A percentile compares a stretch with the other conserved stretches of the same genome.
These are phyloP conservation scores for Entophlyctis helioformis DNA, from an alignment of 192 early-diverging fungal species.

Conservation along the genomic window DNA sequence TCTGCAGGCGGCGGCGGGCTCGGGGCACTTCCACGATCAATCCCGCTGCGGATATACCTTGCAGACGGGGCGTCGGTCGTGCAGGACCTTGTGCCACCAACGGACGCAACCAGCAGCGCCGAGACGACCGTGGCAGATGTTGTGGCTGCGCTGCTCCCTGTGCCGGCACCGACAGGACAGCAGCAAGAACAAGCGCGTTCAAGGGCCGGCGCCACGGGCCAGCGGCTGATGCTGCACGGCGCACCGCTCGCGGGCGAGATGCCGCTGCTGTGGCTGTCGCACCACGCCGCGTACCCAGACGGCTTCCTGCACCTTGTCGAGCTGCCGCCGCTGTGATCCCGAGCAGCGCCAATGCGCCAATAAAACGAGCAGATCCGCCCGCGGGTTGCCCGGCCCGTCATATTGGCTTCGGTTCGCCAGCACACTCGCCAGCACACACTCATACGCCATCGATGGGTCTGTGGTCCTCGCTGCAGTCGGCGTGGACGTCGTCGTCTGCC, in stretches of 20 bases:
- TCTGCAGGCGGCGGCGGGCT: no score
- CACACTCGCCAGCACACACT: no score
- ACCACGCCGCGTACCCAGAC: conserved; percentile 66
- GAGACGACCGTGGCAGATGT: neutral
- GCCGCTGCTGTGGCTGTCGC: conserved; percentile 62
- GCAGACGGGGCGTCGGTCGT: conserved; percentile 42
- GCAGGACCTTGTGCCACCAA: conserved; percentile 44
- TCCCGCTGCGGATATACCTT: conserved; percentile 51
- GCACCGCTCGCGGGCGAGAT: conserved; percentile 55
- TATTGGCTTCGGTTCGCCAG: no score
- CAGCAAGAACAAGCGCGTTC: neutral
- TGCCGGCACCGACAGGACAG: neutral
- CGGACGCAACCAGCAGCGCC: conserved; percentile 5
- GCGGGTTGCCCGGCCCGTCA: no score
- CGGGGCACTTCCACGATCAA: conserved; percentile 27
- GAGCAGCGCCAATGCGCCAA: no score
- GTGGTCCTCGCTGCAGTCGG: no score
- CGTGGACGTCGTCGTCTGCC: no score
- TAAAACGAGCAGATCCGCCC: no score
- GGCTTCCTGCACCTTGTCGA: conserved; percentile 80
- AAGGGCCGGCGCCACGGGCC: neutral
- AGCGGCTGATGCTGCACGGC: conserved; percentile 47
- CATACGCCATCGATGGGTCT: no score
- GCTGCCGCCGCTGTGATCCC: no score
- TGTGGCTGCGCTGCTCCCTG: no score